Percentiles rank a stretch among this genome's conserved stretches.
phyloP scores from a whole-genome alignment of 148 eudicot genomes.

The Spergularia marina region DNA sequence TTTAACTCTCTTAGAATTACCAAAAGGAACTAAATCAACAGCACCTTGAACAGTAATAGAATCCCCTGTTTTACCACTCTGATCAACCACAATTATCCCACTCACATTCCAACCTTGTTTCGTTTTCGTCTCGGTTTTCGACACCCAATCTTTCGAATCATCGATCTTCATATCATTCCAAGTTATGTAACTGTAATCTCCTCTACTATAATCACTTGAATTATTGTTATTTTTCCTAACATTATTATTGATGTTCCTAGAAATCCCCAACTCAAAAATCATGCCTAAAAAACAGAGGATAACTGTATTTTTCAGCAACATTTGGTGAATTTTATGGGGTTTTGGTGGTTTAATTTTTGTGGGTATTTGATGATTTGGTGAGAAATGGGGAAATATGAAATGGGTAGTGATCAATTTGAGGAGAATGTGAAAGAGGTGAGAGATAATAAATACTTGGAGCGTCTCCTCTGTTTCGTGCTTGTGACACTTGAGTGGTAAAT shows the following conservation, averaged over 20 bases:
- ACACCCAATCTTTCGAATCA: constrained; percentile 23
- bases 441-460: constrained; percentile 37
- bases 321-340: neutral
- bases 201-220: neutral
- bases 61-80: constrained; percentile 62
- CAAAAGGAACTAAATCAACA: constrained; percentile 66
- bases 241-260: constrained; percentile 4
- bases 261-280: constrained; percentile 19
- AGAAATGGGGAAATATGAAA: constrained; percentile 25
- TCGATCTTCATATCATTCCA: constrained; percentile 65
- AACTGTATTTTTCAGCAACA: constrained; percentile 17
- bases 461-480: constrained; percentile 24
- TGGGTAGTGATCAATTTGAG: constrained; percentile 25
- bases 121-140: constrained; percentile 24
- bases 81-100: constrained; percentile 63
- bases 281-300: constrained; percentile 32
- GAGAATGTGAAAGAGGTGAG: constrained; percentile 26
- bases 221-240: neutral
- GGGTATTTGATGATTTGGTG: constrained; percentile 25
- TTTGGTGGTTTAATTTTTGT: constrained; percentile 16
- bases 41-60: constrained; percentile 82
- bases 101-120: constrained; percentile 21
- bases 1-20: constrained; percentile 59
- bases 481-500: constrained; percentile 30
- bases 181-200: constrained; percentile 26